Evolutionary conservation across 306 rosid species (phyloP).

Genomic region (Casuarina equisetifolia): DNA sequence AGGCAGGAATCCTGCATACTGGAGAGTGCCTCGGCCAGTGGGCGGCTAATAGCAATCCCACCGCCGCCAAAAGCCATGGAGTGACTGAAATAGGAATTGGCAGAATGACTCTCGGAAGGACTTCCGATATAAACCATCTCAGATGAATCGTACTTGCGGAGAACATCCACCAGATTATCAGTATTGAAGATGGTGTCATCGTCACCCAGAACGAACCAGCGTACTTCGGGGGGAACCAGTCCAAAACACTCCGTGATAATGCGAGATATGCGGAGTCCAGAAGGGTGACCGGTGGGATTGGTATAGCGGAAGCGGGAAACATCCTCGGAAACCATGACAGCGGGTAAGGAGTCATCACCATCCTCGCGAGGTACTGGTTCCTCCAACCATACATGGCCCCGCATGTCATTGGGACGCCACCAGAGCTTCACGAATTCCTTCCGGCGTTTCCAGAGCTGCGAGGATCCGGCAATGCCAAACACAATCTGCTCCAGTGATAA

Average conservation of each 20-base stretch:
- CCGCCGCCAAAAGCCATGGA: constrained; percentile 86
- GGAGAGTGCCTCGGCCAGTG: constrained; percentile 61
- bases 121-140: constrained; percentile 82
- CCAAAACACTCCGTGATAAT: constrained; percentile 63
- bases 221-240: constrained; percentile 49
- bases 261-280: constrained; percentile 73
- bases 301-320: constrained; percentile 69
- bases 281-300: constrained; percentile 74
- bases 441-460: constrained; percentile 64
- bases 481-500: constrained; percentile 56
- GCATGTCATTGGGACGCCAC: constrained; percentile 78
- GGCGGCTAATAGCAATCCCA: constrained; percentile 64
- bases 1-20: constrained; percentile 66
- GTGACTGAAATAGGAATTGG: constrained; percentile 75
- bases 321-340: constrained; percentile 65
- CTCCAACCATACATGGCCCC: constrained; percentile 77
- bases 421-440: constrained; percentile 66
- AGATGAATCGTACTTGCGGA: constrained; percentile 69
- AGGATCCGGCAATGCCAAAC: constrained; percentile 77
- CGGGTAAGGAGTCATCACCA: constrained; percentile 53
- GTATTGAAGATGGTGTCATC: constrained; percentile 77
- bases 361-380: constrained; percentile 47
- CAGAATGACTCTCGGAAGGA: constrained; percentile 79
- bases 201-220: constrained; percentile 73
- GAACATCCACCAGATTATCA: constrained; percentile 67